Evolutionary conservation across 352 stramenopile species (phyloP), one percentile per base, ranked within the genome.

Genomic region (Phytophthora ohioensis): DNA sequence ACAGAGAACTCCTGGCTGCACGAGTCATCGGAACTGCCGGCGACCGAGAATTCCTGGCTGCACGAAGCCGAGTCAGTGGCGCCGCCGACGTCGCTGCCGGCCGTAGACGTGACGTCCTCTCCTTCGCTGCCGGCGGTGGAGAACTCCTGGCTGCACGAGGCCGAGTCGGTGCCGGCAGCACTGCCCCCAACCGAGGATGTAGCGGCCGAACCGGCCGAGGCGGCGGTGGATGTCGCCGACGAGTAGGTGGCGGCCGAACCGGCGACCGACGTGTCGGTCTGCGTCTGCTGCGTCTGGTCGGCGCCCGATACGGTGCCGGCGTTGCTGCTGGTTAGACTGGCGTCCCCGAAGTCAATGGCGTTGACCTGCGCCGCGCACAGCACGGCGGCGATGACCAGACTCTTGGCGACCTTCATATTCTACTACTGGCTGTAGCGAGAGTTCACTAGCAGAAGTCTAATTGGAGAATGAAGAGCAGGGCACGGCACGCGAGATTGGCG

Each of bases 361-460:
- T 84, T 78, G 13, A 87, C 76, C 32, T 87, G 68, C 27, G 84
- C 76, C 36, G 53, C 77, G 65, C 79, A 90, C 9, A 91, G 34
- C 46, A 85, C 81, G 53, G 82, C 82, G 53, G 75, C 82, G 56
- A 92, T 53, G 36, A 92, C 72, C 35, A 92, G 75, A 36, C 64
- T 49, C 64, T 80, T 75, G 32, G 65, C 67, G 68, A 82, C 60
- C 71, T 82, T 82, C 75, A 82, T 82, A 15, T 66, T 55, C 45
- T 43, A 17, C 54, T 64, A 46, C 49, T 66, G 49, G 32, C 7
- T 48, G 8, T 0, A 13, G 5, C 15, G 30, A 49, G 43, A 39
- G 39, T 30, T 68, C 55, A 47, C 54, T 48, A 66, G 67, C 57
- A 75, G 45, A 59, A 73, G 67, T 64, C 57, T 69, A 76, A 76